Evolutionary conservation across 805 yeast species (phyloP).

Genomic region (Myxozyma monticola): DNA sequence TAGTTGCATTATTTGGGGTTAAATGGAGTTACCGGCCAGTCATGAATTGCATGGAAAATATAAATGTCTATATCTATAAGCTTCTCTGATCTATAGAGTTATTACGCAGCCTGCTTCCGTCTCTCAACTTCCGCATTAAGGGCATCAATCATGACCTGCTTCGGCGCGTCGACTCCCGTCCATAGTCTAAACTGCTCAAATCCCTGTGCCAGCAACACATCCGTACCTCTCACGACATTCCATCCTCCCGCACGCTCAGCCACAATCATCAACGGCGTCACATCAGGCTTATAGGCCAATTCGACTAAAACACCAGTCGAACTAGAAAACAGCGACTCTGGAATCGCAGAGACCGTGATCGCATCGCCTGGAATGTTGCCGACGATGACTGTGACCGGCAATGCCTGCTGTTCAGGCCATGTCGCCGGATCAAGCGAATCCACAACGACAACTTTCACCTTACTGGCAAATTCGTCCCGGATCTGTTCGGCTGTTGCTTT

Average conservation of each 20-base stretch:
- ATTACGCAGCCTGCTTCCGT: not conserved
- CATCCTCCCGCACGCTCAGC: constrained; percentile 66
- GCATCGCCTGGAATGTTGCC: constrained; percentile 29
- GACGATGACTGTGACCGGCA: constrained; percentile 16
- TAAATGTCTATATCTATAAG: too few species aligned
- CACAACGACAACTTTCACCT: constrained; percentile 12
- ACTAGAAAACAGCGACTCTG: constrained; percentile 9
- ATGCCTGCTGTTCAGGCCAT: constrained; percentile 8
- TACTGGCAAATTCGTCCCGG: constrained; percentile 57
- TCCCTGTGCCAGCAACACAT: constrained; percentile 93
- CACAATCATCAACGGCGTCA: constrained; percentile 81
- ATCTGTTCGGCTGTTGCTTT: constrained; percentile 60
- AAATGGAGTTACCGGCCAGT: too few species aligned
- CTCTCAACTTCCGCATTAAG: constrained; percentile 20
- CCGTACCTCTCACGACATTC: constrained; percentile 86
- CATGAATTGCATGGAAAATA: too few species aligned
- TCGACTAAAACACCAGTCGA: constrained; percentile 56
- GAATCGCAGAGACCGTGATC: constrained; percentile 7
- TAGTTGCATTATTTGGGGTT: not conserved
- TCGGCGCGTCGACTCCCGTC: constrained; percentile 47
- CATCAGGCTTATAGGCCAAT: constrained; percentile 90
- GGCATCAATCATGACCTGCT: constrained; percentile 19
- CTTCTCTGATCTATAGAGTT: not conserved
- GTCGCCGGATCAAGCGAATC: constrained; percentile 11
- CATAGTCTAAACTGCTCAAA: constrained; percentile 79